Evolutionary conservation across 176 grass and related monocot species (phyloP).

Genomic region (Sorghum bicolor): Sorghum_bicolor_NCBIv3 NC_012870.2:7919501-7920000

Average conservation of each 20-base stretch:
- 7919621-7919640: not conserved
- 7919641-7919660: not conserved
- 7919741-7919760: not conserved
- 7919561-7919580: not conserved
- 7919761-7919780: not conserved
- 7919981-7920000: constrained; percentile 23
- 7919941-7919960: constrained; percentile 18
- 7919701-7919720: not conserved
- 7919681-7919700: not conserved
- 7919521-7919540: not conserved
- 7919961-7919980: constrained; percentile 21
- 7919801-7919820: not conserved
- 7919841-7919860: not conserved
- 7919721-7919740: not conserved
- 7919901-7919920: not conserved
- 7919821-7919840: not conserved
- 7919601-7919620: not conserved
- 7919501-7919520: not conserved
- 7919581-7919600: not conserved
- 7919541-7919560: not conserved
- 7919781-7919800: not conserved
- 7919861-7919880: not conserved
- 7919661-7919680: not conserved
- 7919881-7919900: not conserved
- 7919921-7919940: not conserved